Conservation (phyloP, 192 early-diverging fungal species). For the Backusella circina region DNA sequence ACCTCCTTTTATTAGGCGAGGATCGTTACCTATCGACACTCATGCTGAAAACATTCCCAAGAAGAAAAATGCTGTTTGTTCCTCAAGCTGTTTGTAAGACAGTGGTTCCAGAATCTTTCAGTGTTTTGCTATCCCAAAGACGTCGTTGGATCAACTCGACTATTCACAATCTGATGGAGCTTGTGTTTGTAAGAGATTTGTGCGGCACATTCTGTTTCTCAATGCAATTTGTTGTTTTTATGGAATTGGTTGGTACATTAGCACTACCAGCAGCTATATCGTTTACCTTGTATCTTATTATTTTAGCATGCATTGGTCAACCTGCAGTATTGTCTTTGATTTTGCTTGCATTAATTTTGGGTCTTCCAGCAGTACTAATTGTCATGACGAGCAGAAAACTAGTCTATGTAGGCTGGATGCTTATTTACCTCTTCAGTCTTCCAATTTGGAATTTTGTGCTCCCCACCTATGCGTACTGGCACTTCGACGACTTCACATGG, state of each 20-base stretch:
- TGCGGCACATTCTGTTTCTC: constrained; percentile 91
- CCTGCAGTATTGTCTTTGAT: constrained; percentile 62
- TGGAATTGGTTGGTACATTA: constrained; percentile 91
- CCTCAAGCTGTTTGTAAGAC: constrained; percentile 73
- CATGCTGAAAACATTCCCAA: constrained; percentile 70
- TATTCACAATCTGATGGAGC: constrained; percentile 81
- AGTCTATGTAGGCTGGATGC: constrained; percentile 80
- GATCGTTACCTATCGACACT: constrained; percentile 77
- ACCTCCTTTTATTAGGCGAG: constrained; percentile 70
- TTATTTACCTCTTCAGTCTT: constrained; percentile 46
- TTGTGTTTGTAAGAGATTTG: constrained; percentile 77
- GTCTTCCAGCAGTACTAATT: constrained; percentile 89
- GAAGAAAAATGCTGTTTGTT: constrained; percentile 71
- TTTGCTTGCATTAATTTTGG: constrained; percentile 77
- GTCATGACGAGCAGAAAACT: constrained; percentile 81
- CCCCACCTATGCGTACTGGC: constrained; percentile 80
- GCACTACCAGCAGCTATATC: constrained; percentile 87
- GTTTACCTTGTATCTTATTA: constrained; percentile 80
- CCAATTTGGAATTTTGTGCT: constrained; percentile 81
- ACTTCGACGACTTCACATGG: constrained; percentile 89
- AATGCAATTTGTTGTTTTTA: constrained; percentile 95
- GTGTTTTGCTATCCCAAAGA: constrained; percentile 70
- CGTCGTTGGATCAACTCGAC: constrained; percentile 90
- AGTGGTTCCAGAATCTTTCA: constrained; percentile 66
- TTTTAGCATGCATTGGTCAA: constrained; percentile 66